phyloP scores from a whole-genome alignment of 805 yeast species.

The Yarrowia sp. region DNA sequence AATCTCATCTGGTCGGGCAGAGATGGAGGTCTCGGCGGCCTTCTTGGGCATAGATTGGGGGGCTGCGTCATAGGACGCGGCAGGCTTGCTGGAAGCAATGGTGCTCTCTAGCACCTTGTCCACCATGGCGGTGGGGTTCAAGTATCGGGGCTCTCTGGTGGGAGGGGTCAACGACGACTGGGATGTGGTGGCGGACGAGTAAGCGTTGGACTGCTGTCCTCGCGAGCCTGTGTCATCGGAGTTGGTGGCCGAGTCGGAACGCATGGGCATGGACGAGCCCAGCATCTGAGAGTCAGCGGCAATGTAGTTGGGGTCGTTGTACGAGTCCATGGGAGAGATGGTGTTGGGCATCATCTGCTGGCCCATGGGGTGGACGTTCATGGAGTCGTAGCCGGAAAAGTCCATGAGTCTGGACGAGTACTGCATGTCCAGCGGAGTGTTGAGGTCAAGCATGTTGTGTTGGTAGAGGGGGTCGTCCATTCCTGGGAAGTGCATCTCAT shows the following conservation, averaged over 20 bases:
- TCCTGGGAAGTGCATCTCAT: not conserved
- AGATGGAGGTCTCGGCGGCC: not conserved
- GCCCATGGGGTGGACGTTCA: not conserved
- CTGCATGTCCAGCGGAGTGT: slow-evolving; percentile 1
- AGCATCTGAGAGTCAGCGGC: not conserved
- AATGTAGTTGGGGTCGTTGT: slow-evolving; percentile 2
- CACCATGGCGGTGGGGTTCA: slow-evolving; percentile 21
- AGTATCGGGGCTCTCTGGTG: not conserved
- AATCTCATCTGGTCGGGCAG: not conserved
- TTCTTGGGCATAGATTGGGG: not conserved
- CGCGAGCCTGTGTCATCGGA: not conserved
- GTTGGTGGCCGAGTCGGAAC: slow-evolving; percentile 2
- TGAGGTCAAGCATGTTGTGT: slow-evolving; percentile 10
- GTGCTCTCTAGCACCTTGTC: slow-evolving; percentile 2
- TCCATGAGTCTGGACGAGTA: slow-evolving; percentile 6
- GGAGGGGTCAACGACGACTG: not conserved
- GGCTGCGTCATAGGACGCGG: not conserved
- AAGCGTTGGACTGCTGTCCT: not conserved
- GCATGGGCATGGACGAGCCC: slow-evolving; percentile 2
- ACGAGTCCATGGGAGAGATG: not conserved
- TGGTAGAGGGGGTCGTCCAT: slow-evolving; percentile 10
- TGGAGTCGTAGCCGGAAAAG: not conserved
- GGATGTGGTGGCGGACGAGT: not conserved
- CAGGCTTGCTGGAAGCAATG: not conserved
- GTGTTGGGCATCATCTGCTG: not conserved